phyloP scores from a whole-genome alignment of 345 rosid genomes.

The Syzygium aqueum region DNA sequence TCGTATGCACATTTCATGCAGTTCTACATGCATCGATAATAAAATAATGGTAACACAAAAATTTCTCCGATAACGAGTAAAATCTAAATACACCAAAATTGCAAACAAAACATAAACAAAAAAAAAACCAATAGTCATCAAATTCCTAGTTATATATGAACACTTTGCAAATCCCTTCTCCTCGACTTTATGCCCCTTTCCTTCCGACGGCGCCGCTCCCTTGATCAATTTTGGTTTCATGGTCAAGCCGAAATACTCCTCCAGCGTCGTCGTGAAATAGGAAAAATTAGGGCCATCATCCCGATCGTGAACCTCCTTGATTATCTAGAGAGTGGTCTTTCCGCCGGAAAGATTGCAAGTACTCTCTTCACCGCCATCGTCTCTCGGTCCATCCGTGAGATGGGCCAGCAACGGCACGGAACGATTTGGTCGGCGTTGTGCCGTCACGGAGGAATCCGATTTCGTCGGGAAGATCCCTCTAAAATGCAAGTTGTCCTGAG shows the following conservation, averaged over 20 bases:
- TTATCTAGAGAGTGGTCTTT: neutral
- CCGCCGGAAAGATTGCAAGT: neutral
- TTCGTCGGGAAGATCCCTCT: neutral
- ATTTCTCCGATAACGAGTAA: no score
- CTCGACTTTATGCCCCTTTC: neutral
- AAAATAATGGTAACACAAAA: no score
- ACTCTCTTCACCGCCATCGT: neutral
- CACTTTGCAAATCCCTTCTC: neutral
- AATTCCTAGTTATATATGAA: neutral
- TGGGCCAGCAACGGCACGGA: neutral
- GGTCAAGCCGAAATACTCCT: neutral
- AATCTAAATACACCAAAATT: no score
- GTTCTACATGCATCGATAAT: no score
- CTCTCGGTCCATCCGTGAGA: neutral
- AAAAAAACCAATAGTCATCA: neutral
- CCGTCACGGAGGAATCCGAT: neutral
- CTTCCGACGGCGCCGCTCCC: neutral
- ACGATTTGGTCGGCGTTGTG: neutral
- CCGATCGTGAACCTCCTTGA: neutral
- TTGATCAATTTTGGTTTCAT: neutral
- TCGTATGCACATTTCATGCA: no score
- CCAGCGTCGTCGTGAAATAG: neutral
- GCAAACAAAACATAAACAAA: no score
- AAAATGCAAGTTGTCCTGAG: neutral
- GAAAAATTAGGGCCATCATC: neutral